These are phyloP conservation scores for Cenococcum geophilum DNA, from an alignment of 495 filamentous ascomycete genomes.

Conservation along the genomic window DNA sequence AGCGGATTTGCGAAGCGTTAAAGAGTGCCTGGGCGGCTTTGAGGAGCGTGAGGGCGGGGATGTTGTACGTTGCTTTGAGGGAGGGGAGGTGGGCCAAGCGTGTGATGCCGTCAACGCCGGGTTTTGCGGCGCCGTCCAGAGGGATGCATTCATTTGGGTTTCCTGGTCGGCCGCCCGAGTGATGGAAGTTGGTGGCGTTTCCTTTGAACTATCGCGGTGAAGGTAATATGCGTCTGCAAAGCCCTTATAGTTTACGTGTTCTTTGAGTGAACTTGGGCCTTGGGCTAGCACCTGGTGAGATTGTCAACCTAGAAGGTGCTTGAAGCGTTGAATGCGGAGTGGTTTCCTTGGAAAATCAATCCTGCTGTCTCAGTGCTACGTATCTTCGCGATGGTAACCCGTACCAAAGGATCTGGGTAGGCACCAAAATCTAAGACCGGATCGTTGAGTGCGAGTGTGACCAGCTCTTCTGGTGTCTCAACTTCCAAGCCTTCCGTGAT, in stretches of 20 bases:
- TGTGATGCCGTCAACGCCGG: not conserved
- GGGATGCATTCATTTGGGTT: not conserved
- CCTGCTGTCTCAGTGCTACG: not conserved
- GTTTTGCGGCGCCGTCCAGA: not conserved
- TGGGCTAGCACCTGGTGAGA: not conserved
- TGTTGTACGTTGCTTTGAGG: not conserved
- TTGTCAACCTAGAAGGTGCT: not conserved
- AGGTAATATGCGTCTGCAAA: not conserved
- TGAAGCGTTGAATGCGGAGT: not conserved
- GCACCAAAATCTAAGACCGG: not conserved
- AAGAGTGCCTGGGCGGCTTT: not conserved
- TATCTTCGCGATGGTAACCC: not conserved
- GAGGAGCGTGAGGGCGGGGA: not conserved
- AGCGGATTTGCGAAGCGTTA: not conserved
- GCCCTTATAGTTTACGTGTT: not conserved
- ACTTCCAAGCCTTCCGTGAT: not conserved
- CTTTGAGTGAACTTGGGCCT: not conserved
- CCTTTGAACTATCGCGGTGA: not conserved
- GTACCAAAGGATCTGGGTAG: not conserved
- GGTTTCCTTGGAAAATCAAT: not conserved
- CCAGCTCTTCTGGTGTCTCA: not conserved
- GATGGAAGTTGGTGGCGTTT: not conserved
- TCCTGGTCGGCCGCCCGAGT: not conserved
- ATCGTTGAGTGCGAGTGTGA: not conserved
- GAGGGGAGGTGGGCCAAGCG: not conserved